Conservation (phyloP, 1,284 basidiomycete species). For the Tylopilus sp. region DNA sequence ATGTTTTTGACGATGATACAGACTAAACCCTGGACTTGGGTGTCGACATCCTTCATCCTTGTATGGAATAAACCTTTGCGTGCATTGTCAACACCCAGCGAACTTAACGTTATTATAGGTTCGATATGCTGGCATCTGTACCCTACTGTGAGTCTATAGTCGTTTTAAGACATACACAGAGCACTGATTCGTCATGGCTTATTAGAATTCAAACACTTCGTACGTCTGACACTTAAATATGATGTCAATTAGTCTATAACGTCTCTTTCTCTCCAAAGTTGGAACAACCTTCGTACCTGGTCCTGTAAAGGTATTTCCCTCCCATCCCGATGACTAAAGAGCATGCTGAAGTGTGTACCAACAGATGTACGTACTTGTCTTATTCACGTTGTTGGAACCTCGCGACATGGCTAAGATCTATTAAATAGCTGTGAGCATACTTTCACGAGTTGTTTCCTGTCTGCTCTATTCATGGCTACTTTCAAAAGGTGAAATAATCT, state of each 20-base stretch:
- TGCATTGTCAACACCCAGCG: background rate
- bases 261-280: background rate
- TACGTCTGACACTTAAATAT: background rate
- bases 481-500: background rate
- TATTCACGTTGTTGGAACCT: too few relatives aligned
- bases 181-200: background rate
- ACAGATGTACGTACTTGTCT: background rate
- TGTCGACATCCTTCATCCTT: background rate
- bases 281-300: background rate
- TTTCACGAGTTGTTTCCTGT: background rate
- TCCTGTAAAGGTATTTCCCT: background rate
- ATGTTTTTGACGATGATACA: background rate
- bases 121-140: background rate
- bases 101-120: background rate
- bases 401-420: background rate
- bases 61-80: background rate
- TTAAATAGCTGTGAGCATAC: background rate
- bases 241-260: background rate
- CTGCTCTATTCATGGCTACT: background rate
- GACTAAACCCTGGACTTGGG: background rate
- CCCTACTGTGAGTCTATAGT: background rate
- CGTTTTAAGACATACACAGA: too few relatives aligned
- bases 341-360: background rate
- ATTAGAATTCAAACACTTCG: background rate
- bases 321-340: background rate